Evolutionary conservation across 163 green algal species (phyloP).

Genomic region (Botryococcus braunii): DNA sequence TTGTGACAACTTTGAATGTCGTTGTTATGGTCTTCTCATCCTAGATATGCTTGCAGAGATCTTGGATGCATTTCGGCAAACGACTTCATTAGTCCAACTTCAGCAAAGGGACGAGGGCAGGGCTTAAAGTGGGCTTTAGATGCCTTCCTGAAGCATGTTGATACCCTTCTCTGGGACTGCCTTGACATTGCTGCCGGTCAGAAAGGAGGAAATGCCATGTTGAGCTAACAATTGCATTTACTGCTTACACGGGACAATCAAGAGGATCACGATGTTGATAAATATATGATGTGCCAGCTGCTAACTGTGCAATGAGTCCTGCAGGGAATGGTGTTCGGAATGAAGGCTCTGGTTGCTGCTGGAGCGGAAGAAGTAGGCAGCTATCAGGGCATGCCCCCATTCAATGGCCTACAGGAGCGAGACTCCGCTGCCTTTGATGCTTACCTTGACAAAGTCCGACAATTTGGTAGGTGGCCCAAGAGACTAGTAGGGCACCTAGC

Average conservation of each 20-base stretch:
- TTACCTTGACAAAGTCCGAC: not conserved
- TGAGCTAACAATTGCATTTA: not conserved
- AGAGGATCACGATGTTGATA: not conserved
- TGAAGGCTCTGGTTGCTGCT: slow-evolving; percentile 40
- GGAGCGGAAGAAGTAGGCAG: slow-evolving; percentile 32
- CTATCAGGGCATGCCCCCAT: slow-evolving; percentile 9
- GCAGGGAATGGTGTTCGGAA: slow-evolving; percentile 39
- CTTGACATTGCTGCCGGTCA: not conserved
- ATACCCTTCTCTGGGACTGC: not conserved
- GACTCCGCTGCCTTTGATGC: not conserved
- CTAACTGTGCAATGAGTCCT: not conserved
- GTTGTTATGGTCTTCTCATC: too few relatives aligned
- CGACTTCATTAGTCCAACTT: too few relatives aligned
- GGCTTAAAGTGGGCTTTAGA: too few relatives aligned
- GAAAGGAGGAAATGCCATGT: not conserved
- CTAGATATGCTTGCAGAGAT: too few relatives aligned
- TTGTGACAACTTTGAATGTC: too few relatives aligned
- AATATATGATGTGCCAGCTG: not conserved
- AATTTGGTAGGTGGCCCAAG: not conserved
- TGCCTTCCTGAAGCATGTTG: too few relatives aligned
- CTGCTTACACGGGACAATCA: not conserved
- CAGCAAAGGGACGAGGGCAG: too few relatives aligned
- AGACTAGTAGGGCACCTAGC: slow-evolving; percentile 1
- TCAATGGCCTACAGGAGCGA: slow-evolving; percentile 1
- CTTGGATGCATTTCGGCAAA: too few relatives aligned